Base-by-base conservation (phyloP, 2,329 filamentous ascomycete genomes). In the Fusarium sp. region DNA sequence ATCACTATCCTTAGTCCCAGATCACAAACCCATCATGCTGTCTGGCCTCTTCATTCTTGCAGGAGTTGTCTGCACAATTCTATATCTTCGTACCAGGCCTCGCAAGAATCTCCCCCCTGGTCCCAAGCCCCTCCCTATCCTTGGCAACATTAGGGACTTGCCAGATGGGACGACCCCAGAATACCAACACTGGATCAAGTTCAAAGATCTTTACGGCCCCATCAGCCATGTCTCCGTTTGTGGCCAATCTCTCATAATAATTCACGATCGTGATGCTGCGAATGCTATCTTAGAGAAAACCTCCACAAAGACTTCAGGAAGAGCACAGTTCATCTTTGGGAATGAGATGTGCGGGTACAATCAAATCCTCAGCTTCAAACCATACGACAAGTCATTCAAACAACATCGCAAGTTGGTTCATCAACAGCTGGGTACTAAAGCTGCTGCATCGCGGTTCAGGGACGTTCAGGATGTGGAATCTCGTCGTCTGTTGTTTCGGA, bases 131-230 rank as follows among this genome's bases (percentile, higher is more conserved):
- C 67, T 82, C 10, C 82, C 83, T 0, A 22, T 87, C 0, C 22
- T 87, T 1, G 85, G 85, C 6, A 87, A 86, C 62, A 61, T 85
- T 15, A 61, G 62, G 3, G 83, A 86, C 59, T 69, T 87, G 14
- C 84, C 84, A 1, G 71, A 76, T 1, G 50, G 54, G 0, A 77
- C 73, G 0, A 62, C 54, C 3, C 74, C 69, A 6, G 78, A 80
- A 55, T 79, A 73, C 59, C 60, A 75, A 37, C 79, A 82, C 46
- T 82, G 80, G 80, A 41, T 78, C 13, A 76, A 78, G 54, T 75
- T 78, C 46, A 81, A 79, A 40, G 76, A 80, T 2, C 33, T 68
- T 0, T 80, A 81, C 23, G 79, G 79, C 0, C 71, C 73, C 0
- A 73, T 79, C 8, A 78, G 78, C 51, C 80, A 78, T 4, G 59